A percentile compares a stretch with the other conserved stretches of the same genome.
phyloP scores from a whole-genome alignment of 139 green algal genomes.

The Chlorella vulgaris region DNA sequence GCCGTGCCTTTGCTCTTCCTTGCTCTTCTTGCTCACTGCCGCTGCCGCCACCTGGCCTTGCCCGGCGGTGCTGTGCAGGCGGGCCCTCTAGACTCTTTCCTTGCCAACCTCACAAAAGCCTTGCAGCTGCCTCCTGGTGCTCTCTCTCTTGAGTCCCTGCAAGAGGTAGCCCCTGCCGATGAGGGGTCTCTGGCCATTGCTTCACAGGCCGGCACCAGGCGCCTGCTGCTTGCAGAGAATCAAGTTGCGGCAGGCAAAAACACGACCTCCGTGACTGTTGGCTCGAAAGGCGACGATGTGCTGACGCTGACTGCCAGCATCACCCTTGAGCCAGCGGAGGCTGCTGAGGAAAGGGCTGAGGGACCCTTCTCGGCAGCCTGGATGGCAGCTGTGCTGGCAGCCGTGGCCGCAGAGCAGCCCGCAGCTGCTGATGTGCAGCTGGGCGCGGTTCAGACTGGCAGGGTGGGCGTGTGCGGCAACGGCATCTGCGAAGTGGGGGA shows the following conservation, averaged over 20 bases:
- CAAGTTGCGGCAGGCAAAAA: background rate
- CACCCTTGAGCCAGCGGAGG: background rate
- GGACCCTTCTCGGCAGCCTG: conserved; percentile 12
- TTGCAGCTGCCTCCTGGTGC: conserved; percentile 14
- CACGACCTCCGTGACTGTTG: background rate
- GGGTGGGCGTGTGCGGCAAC: conserved; percentile 57
- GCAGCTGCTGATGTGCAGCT: background rate
- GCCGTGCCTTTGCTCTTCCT: too few species aligned
- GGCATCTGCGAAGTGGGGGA: conserved; percentile 61
- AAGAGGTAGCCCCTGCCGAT: background rate
- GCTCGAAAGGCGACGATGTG: background rate
- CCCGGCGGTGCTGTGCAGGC: too few species aligned
- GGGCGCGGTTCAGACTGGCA: background rate
- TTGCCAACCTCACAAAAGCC: background rate
- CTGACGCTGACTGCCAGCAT: conserved; percentile 4
- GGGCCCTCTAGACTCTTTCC: background rate
- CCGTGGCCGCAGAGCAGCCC: background rate
- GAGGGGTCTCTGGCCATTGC: conserved; percentile 1
- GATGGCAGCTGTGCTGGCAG: background rate
- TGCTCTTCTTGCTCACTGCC: too few species aligned
- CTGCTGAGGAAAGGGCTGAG: background rate
- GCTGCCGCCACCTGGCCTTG: too few species aligned
- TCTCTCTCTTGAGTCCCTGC: background rate
- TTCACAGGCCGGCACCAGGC: background rate
- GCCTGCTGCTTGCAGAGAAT: background rate